Evolutionary conservation across 306 rosid species (phyloP).

Genomic region (Senna siamea): DNA sequence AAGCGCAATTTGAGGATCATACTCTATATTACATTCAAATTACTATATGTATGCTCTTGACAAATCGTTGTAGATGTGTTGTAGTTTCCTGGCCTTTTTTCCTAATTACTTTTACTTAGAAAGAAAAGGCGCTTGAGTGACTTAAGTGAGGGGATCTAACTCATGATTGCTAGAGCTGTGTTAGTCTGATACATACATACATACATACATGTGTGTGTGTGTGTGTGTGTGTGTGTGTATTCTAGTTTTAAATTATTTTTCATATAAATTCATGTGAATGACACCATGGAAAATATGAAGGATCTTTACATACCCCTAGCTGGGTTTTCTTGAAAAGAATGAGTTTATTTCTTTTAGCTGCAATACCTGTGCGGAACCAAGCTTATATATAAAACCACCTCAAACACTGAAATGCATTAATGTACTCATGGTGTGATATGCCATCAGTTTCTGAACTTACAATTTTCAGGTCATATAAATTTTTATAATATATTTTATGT

Average conservation of each 20-base stretch:
- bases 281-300: conserved; percentile 11
- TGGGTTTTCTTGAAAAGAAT: neutral
- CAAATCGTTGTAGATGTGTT: neutral
- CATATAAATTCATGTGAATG: neutral
- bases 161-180: neutral
- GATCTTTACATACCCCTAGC: conserved; percentile 17
- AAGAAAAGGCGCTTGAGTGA: neutral
- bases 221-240: no score
- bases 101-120: conserved; percentile 3
- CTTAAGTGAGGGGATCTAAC: neutral
- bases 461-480: conserved; percentile 20
- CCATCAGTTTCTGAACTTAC: conserved; percentile 8
- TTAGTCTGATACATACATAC: neutral
- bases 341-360: conserved; percentile 4
- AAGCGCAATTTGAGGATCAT: neutral
- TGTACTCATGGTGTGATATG: conserved; percentile 13
- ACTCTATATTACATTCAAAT: neutral
- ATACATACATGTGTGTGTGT: no score
- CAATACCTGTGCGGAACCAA: conserved; percentile 9
- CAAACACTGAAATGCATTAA: conserved; percentile 21
- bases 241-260: no score
- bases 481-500: conserved; percentile 40
- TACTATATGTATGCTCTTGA: conserved; percentile 10
- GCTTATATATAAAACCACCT: conserved; percentile 29
- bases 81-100: conserved; percentile 3